Evolutionary conservation across 2,329 filamentous ascomycete species (phyloP).

Genomic region (Neoscytalidium dimidiatum): DNA sequence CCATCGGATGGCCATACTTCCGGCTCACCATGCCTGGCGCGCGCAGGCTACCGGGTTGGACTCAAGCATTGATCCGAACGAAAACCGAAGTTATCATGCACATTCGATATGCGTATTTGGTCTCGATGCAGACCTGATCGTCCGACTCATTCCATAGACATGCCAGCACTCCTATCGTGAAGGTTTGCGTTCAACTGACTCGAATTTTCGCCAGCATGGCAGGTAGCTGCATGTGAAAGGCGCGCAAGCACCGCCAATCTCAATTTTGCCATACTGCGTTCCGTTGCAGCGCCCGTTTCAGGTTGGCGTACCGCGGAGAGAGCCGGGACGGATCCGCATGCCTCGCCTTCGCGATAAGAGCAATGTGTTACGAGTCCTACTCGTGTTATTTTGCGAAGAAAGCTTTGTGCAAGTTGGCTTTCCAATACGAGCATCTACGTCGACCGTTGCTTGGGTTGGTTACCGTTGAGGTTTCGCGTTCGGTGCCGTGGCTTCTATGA

Average conservation of each 20-base stretch:
- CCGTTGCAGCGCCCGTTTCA: neutral
- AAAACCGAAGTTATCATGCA: no score
- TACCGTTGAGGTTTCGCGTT: neutral
- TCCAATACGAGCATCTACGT: neutral
- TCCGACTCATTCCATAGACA: no score
- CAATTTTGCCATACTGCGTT: neutral
- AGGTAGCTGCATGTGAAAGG: neutral
- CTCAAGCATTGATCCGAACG: no score
- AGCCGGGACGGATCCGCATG: neutral
- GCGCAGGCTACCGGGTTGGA: no score
- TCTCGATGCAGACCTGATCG: no score
- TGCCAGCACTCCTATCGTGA: neutral
- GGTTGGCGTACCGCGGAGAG: neutral
- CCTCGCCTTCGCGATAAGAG: neutral
- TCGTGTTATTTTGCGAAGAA: neutral
- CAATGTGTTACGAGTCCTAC: neutral
- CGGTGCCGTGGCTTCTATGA: neutral
- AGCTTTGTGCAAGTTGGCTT: neutral
- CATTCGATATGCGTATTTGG: no score
- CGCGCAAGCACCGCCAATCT: neutral
- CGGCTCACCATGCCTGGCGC: no score
- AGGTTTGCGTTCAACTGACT: neutral
- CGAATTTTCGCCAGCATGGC: neutral
- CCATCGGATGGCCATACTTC: no score
- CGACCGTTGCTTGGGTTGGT: neutral